Conservation (phyloP, 257 asterid species). For the Gentiana macrophylla region DNA sequence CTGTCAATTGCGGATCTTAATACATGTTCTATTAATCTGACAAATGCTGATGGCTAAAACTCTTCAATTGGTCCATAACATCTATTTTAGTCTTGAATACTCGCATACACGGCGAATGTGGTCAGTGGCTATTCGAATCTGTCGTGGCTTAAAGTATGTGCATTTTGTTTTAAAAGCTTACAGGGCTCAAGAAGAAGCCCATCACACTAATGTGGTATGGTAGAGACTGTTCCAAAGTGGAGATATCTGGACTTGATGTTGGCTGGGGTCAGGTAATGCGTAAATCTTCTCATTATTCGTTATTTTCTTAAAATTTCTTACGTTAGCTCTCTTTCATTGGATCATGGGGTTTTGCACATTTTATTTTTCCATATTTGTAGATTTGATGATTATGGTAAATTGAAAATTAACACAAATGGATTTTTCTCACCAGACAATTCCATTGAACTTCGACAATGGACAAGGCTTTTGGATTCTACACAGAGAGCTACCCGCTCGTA, state of each 20-base stretch:
- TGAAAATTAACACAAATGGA: constrained; percentile 1
- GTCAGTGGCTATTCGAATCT: too few species aligned
- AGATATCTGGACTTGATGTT: constrained; percentile 87
- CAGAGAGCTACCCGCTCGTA: constrained; percentile 62
- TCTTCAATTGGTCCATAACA: too few species aligned
- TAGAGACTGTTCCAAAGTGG: constrained; percentile 39
- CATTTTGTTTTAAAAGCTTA: constrained; percentile 46
- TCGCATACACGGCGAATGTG: too few species aligned
- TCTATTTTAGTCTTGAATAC: too few species aligned
- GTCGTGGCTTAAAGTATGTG: constrained; percentile 7
- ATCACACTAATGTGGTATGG: constrained; percentile 67
- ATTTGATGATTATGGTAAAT: constrained; percentile 8
- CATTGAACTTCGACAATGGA: constrained; percentile 43
- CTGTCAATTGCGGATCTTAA: background rate
- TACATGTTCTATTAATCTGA: background rate
- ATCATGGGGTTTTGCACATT: background rate
- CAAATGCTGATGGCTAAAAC: too few species aligned
- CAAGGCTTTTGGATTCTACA: constrained; percentile 59
- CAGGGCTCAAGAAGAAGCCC: constrained; percentile 56
- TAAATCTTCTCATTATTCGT: background rate
- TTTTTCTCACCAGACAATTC: constrained; percentile 48
- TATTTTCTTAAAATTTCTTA: background rate
- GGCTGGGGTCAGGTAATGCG: constrained; percentile 98
- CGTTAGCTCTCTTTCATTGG: background rate
- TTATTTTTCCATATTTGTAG: background rate